Evolutionary conservation across 73 alveolate genomes (phyloP).

Genomic region (Paramecium bursaria): DNA sequence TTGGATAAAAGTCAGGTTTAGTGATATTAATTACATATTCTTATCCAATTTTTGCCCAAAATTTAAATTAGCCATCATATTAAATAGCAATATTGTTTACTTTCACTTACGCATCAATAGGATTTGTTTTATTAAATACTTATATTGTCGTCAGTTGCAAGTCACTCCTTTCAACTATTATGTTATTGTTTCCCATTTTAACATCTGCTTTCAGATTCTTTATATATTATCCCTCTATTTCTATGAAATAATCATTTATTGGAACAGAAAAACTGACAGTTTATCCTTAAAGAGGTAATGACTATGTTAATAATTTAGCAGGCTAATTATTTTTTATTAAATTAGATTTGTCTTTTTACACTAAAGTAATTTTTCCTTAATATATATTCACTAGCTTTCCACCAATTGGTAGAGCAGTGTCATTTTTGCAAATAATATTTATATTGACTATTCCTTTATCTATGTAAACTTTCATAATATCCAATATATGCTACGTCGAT

Average conservation of each 20-base stretch:
- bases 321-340: neutral
- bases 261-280: neutral
- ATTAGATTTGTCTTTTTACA: conserved; percentile 23
- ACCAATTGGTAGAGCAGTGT: neutral
- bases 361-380: conserved; percentile 4
- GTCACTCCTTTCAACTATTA: conserved; percentile 16
- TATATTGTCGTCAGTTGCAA: neutral
- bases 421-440: conserved; percentile 3
- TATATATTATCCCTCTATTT: conserved; percentile 15
- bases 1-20: conserved; percentile 19
- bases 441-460: conserved; percentile 33
- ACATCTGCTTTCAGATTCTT: conserved; percentile 4
- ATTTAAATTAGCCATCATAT: conserved; percentile 17
- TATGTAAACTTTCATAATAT: conserved; percentile 7
- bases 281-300: conserved; percentile 1
- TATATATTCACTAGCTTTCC: conserved; percentile 1
- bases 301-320: conserved; percentile 2
- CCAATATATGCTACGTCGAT: conserved; percentile 14
- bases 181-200: neutral
- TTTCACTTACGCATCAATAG: neutral
- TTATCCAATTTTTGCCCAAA: conserved; percentile 27
- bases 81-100: neutral
- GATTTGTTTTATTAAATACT: neutral
- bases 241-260: conserved; percentile 23
- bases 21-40: conserved; percentile 7